Percentiles rank a stretch among this genome's conserved stretches.
phyloP scores from a whole-genome alignment of 345 rosid species.

The Microthlaspi erraticum region DNA sequence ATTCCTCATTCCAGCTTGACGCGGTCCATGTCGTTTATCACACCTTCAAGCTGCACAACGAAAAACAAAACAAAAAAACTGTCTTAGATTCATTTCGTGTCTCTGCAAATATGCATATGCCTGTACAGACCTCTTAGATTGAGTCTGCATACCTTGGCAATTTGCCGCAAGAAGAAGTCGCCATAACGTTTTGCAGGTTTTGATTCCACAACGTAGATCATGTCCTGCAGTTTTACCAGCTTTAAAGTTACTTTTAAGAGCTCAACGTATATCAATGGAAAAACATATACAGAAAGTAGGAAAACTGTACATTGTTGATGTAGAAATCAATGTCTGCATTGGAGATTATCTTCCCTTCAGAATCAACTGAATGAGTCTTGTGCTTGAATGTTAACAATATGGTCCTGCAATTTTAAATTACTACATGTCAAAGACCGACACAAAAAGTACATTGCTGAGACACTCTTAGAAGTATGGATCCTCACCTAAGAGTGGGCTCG shows the following conservation, averaged over 20 bases:
- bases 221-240: conserved; percentile 63
- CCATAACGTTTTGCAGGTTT: conserved; percentile 78
- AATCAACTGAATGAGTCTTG: conserved; percentile 92
- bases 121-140: not conserved
- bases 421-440: conserved; percentile 1
- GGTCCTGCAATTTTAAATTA: conserved; percentile 59
- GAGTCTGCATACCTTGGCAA: conserved; percentile 69
- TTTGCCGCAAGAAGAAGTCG: conserved; percentile 91
- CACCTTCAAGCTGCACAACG: conserved; percentile 76
- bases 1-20: conserved; percentile 68
- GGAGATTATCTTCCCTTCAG: conserved; percentile 74
- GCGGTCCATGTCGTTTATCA: conserved; percentile 82
- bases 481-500: conserved; percentile 82
- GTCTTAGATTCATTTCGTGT: not conserved
- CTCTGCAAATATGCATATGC: not conserved
- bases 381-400: conserved; percentile 93
- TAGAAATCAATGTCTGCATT: conserved; percentile 95
- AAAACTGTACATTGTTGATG: conserved; percentile 70
- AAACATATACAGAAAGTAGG: not conserved
- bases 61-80: not conserved
- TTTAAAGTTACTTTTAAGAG: conserved; percentile 8
- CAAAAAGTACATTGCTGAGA: not conserved
- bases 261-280: not conserved
- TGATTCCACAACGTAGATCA: conserved; percentile 78
- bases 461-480: conserved; percentile 1